phyloP scores from a whole-genome alignment of 1,284 basidiomycete genomes.

The Cryptococcus sp. region DNA sequence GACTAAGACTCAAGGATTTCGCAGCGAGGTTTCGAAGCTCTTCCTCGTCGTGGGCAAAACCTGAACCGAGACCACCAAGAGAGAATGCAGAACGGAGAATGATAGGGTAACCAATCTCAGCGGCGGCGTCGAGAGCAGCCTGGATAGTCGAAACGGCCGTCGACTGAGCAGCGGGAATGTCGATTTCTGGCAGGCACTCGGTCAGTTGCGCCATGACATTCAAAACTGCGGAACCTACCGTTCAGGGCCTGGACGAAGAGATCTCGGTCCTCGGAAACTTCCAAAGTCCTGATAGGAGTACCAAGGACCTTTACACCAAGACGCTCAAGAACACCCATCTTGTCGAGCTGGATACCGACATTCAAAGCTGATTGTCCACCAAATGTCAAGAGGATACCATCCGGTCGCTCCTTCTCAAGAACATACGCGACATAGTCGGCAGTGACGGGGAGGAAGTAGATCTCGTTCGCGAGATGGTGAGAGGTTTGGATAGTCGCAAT shows the following conservation, averaged over 20 bases:
- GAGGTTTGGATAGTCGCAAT: constrained; percentile 98
- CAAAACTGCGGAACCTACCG: constrained; percentile 58
- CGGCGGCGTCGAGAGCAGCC: constrained; percentile 87
- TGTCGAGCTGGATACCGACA: constrained; percentile 95
- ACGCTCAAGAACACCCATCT: constrained; percentile 95
- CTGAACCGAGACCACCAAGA: constrained; percentile 96
- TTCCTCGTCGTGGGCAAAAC: constrained; percentile 93
- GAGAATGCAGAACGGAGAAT: constrained; percentile 98
- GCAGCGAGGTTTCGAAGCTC: constrained; percentile 94
- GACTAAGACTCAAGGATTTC: constrained; percentile 84
- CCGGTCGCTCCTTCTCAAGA: constrained; percentile 95
- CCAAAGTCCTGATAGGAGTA: constrained; percentile 90
- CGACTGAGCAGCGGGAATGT: constrained; percentile 95
- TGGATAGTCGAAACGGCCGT: constrained; percentile 96
- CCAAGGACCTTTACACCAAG: constrained; percentile 93
- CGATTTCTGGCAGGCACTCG: constrained; percentile 67
- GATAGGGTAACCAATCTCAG: constrained; percentile 93
- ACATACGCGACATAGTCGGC: constrained; percentile 98
- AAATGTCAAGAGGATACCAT: constrained; percentile 96
- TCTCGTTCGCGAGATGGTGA: constrained; percentile 91
- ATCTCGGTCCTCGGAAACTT: constrained; percentile 96
- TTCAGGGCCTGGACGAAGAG: constrained; percentile 96
- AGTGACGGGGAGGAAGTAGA: constrained; percentile 97
- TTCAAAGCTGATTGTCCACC: constrained; percentile 98
- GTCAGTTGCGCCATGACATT: neutral